Evolutionary conservation across 2,329 filamentous ascomycete species (phyloP), one percentile per base, ranked within the genome.

Genomic region (Venturia carpophila): DNA sequence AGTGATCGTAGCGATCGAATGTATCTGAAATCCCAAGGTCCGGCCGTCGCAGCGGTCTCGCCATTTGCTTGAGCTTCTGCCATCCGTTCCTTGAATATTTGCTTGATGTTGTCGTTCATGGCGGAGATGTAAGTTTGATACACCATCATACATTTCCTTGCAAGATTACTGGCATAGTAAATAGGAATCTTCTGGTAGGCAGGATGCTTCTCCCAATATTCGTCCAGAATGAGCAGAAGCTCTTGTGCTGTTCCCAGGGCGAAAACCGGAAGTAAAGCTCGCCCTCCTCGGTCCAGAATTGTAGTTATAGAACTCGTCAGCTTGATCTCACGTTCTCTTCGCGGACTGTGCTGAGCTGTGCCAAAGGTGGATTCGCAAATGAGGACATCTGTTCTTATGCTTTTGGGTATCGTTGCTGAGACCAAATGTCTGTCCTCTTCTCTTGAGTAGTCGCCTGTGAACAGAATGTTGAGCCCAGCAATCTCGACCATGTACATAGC

Each of bases 21-120:
- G 72, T 89, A 96, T 70, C 91, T 91, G 78, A 99, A 97, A 71
- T 99, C 94, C 92, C 94, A 99, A 0, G 94, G 94, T 43, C 90
- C 92, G 71, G 90, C 92, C 9, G 85, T 86, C 7, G 84, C 83
- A 2, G 83, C 83, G 69, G 92, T 89, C 10, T 90, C 90, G 42
- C 86, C 87, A n/a, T 37, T 43, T 0, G 89, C 88, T 74, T 96
- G 91, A 11, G 91, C 90, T 74, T 96, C 91, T 4, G 91, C 91
- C 86, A 96, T 95, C 60, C 91, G 87, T 75, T 95, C 92, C 64
- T 89, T 84, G 77, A 97, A 97, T n/a, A 96, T 84, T 13, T 91
- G 86, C 75, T 96, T 97, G 80, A 99, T 97, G 71, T 97, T 97
- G 73, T 97, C 93, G 74, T 99, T 99, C 94, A 99, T 99, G 65